A percentile compares a stretch with the other conserved stretches of the same genome.
Evolutionary conservation across 2,329 filamentous ascomycete genomes (phyloP).

Genomic region (Dothistroma pini): DNA sequence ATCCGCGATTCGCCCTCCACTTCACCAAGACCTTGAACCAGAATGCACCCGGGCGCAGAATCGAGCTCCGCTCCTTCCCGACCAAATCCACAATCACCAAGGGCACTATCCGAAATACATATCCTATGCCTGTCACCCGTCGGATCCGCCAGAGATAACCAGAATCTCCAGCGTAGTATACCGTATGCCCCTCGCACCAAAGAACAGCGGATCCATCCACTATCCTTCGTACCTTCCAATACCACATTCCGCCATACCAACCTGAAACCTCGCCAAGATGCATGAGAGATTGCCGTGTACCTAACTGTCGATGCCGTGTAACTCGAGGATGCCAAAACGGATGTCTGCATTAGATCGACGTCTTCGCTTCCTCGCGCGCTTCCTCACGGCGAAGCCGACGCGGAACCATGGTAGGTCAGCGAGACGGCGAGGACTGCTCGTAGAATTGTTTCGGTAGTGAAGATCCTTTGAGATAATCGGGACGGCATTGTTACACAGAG

Average conservation of each 20-base stretch:
- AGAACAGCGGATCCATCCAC: not conserved
- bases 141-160: not conserved
- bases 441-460: not conserved
- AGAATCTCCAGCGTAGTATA: not conserved
- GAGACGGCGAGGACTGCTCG: not conserved
- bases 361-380: not conserved
- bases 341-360: not conserved
- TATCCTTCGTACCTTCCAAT: not conserved
- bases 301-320: not conserved
- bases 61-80: too few species aligned
- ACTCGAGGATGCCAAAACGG: not conserved
- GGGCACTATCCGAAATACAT: not conserved
- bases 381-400: not conserved
- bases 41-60: too few species aligned
- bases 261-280: not conserved
- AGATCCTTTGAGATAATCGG: not conserved
- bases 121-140: too few species aligned
- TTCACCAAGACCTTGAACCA: too few species aligned
- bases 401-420: not conserved
- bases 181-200: not conserved
- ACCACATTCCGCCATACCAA: not conserved
- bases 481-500: not conserved
- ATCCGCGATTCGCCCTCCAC: not conserved
- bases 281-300: not conserved
- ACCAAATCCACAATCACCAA: not conserved